These are phyloP conservation scores for Fusarium sp. DNA, from an alignment of 2,329 filamentous ascomycete genomes.

Conservation along the genomic window DNA sequence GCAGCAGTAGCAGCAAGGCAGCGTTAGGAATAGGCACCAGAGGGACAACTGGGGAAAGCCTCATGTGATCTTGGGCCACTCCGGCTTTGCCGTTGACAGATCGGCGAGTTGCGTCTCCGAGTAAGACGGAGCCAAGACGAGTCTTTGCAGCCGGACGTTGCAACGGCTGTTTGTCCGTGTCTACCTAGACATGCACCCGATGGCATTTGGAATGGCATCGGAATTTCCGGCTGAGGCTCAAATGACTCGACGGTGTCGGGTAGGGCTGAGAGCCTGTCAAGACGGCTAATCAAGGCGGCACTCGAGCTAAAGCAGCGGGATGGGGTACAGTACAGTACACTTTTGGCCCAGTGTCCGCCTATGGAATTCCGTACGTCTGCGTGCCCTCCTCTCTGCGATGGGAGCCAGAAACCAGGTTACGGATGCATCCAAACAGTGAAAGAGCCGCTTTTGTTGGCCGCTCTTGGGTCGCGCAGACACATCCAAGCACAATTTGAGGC, in stretches of 20 bases:
- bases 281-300: neutral
- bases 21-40: conserved; percentile 30
- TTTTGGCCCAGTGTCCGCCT: no score
- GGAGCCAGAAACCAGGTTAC: conserved; percentile 22
- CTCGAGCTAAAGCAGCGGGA: conserved; percentile 23
- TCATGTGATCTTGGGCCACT: conserved; percentile 1
- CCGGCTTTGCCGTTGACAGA: neutral
- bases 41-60: conserved; percentile 9
- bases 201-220: neutral
- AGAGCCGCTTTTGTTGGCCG: neutral
- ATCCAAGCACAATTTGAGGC: conserved; percentile 26
- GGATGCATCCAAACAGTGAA: conserved; percentile 23
- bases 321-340: conserved; percentile 1
- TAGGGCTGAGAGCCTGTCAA: conserved; percentile 13
- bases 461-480: neutral
- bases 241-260: neutral
- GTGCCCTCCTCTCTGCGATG: neutral
- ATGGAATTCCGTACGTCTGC: no score
- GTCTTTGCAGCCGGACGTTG: no score
- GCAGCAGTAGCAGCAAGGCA: conserved; percentile 9
- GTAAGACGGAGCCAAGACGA: no score
- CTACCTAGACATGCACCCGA: neutral
- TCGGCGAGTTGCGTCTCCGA: no score
- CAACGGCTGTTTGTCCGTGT: no score
- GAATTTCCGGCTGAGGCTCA: neutral